A percentile compares a stretch with the other conserved stretches of the same genome.
These are phyloP conservation scores for Paradendryphiella salina DNA, from an alignment of 2,329 filamentous ascomycete species.

Conservation along the genomic window DNA sequence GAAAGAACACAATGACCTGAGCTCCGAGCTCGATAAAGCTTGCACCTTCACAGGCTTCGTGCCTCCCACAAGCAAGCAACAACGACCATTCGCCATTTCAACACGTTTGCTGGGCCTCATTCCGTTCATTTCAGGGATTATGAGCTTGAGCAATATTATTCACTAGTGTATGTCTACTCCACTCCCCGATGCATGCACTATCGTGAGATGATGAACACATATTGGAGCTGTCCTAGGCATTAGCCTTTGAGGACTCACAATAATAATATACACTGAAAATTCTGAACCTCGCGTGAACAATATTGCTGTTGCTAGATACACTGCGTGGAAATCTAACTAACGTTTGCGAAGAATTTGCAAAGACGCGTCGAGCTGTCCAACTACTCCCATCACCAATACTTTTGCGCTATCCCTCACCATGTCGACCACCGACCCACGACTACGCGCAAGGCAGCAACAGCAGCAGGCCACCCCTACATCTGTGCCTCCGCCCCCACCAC, in stretches of 20 bases:
- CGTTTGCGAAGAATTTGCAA: slow-evolving; percentile 33
- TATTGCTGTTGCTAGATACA: slow-evolving; percentile 1
- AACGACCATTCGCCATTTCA: background rate
- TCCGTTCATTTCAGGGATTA: slow-evolving; percentile 9
- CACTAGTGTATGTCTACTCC: slow-evolving; percentile 19
- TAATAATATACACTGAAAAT: slow-evolving; percentile 50
- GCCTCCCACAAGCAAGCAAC: slow-evolving; percentile 11
- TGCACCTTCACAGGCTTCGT: slow-evolving; percentile 19
- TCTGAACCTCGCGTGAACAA: slow-evolving; percentile 37
- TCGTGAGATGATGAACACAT: slow-evolving; percentile 60
- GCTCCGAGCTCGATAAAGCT: slow-evolving; percentile 15
- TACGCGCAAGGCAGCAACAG: slow-evolving; percentile 51
- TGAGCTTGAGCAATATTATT: background rate
- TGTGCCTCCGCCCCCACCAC: slow-evolving; percentile 57
- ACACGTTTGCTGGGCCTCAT: background rate
- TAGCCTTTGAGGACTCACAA: slow-evolving; percentile 57
- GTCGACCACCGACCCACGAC: slow-evolving; percentile 54
- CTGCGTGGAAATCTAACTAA: slow-evolving; percentile 24
- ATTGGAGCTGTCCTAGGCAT: slow-evolving; percentile 77
- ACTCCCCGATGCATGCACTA: slow-evolving; percentile 5
- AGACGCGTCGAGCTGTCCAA: slow-evolving; percentile 6
- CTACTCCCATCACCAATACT: too few relatives aligned
- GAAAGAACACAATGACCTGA: slow-evolving; percentile 5
- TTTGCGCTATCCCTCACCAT: slow-evolving; percentile 25
- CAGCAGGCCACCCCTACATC: slow-evolving; percentile 54